phyloP scores from a whole-genome alignment of 345 rosid species.

The Clausena lansium region DNA sequence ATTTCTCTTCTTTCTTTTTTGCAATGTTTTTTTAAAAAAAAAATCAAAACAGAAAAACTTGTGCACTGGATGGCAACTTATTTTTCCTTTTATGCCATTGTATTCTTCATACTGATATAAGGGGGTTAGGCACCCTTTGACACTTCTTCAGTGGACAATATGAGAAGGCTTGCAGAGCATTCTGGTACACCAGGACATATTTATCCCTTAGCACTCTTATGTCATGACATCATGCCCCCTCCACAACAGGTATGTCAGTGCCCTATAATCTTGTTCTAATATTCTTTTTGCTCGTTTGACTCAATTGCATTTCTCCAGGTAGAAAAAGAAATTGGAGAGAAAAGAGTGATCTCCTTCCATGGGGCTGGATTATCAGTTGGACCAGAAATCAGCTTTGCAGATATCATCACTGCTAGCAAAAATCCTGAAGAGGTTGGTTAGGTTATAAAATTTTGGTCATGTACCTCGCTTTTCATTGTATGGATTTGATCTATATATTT shows the following conservation, averaged over 20 bases:
- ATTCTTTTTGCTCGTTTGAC: slow-evolving; percentile 15
- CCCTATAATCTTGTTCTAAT: slow-evolving; percentile 10
- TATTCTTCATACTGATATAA: slow-evolving; percentile 36
- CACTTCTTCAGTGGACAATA: slow-evolving; percentile 85
- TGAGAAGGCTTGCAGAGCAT: slow-evolving; percentile 84
- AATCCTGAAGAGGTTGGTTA: slow-evolving; percentile 73
- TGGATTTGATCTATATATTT: not conserved
- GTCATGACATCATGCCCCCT: slow-evolving; percentile 97
- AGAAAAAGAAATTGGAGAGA: slow-evolving; percentile 95
- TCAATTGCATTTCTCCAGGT: slow-evolving; percentile 48
- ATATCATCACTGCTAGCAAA: slow-evolving; percentile 48
- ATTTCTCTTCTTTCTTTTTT: not conserved
- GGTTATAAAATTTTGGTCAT: not conserved
- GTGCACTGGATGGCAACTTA: slow-evolving; percentile 5
- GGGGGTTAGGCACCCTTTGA: slow-evolving; percentile 85
- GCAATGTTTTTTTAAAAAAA: not conserved
- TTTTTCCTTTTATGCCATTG: slow-evolving; percentile 15
- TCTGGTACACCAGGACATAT: slow-evolving; percentile 81
- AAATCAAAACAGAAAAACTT: not conserved
- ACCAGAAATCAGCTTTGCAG: slow-evolving; percentile 55
- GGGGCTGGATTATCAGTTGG: slow-evolving; percentile 77
- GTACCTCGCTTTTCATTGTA: not conserved
- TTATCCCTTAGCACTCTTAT: slow-evolving; percentile 76
- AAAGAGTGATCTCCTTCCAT: slow-evolving; percentile 58
- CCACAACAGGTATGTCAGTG: slow-evolving; percentile 55